Base-by-base conservation (phyloP, 2,329 filamentous ascomycete species). In the Chaetomiaceae sp. region DNA sequence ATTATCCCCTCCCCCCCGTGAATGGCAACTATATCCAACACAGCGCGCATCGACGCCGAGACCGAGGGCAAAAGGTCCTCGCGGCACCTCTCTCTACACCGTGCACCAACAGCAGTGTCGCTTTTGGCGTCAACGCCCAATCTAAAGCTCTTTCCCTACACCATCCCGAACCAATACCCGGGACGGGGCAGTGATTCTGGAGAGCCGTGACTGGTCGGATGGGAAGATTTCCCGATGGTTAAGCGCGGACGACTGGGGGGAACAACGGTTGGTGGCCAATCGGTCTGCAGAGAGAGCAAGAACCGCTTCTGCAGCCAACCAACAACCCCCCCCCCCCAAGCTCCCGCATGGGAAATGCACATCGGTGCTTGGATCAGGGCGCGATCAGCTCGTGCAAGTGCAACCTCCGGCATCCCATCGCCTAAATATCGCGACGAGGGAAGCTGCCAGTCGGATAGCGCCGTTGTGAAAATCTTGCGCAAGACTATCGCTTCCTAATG, bases 191-290 rank as follows among this genome's bases (percentile, higher is more conserved):
- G 18, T 21, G 21, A 25, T n/a, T 10, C 11, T 14, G 13, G 34
- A 36, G 41, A 32, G n/a, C 34, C 38, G 21, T 52, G 40, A 54
- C 51, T 57, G 55, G 51, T n/a, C 25, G 47, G 32, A 44, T 18
- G 43, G 20, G 37, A 48, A 40, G 44, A 51, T 42, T 20, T 11
- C 36, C 32, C 48, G 38, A 55, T 45, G 33, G 43, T 37, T 54
- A 57, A 57, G 55, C 55, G 51, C 44, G 38, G 41, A 20, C 18
- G 38, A n/a, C 44, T 10, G 30, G 36, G 48, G 40, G 23, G n/a
- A 52, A 5, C 44, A 33, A 16, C 6, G 23, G n/a, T 11, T 4
- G 3, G 30, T 21, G 34, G 23, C 51, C 55, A 54, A 54, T 57
- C n/a, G 48, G 48, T 18, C 42, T n/a, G 10, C 16, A 32, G 16